Evolutionary conservation across 2,329 filamentous ascomycete genomes (phyloP).

Genomic region (Coniosporium tulheliwenetii): DNA sequence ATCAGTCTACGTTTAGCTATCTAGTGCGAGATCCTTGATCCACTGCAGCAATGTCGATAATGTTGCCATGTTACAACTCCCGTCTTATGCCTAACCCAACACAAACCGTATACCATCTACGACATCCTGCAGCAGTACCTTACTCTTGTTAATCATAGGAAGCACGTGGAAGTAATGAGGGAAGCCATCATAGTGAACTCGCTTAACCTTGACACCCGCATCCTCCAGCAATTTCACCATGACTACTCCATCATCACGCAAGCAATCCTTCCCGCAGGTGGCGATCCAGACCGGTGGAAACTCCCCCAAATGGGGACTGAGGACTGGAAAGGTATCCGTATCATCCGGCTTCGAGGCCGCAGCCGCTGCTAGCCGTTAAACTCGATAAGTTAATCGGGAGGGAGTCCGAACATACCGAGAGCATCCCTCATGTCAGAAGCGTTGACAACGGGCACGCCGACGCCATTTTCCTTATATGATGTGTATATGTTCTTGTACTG

Average conservation of each 20-base stretch:
- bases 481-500: slow-evolving; percentile 4
- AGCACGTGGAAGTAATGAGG: slow-evolving; percentile 16
- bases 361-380: not conserved
- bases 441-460: not conserved
- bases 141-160: not conserved
- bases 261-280: slow-evolving; percentile 10
- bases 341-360: slow-evolving; percentile 1
- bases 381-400: not conserved
- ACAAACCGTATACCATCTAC: not conserved
- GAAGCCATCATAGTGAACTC: slow-evolving; percentile 12
- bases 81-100: not conserved
- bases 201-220: slow-evolving; percentile 10
- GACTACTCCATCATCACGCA: slow-evolving; percentile 15
- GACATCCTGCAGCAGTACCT: not conserved
- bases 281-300: slow-evolving; percentile 8
- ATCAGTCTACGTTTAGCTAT: no score
- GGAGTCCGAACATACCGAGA: not conserved
- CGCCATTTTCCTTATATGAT: slow-evolving; percentile 3
- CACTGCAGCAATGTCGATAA: no score
- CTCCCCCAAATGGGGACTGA: slow-evolving; percentile 2
- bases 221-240: slow-evolving; percentile 13
- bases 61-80: no score
- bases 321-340: slow-evolving; percentile 3
- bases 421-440: not conserved
- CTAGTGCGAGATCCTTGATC: no score